These are phyloP conservation scores for Zymoseptoria crescenta DNA, from an alignment of 2,329 filamentous ascomycete genomes.

Conservation along the genomic window DNA sequence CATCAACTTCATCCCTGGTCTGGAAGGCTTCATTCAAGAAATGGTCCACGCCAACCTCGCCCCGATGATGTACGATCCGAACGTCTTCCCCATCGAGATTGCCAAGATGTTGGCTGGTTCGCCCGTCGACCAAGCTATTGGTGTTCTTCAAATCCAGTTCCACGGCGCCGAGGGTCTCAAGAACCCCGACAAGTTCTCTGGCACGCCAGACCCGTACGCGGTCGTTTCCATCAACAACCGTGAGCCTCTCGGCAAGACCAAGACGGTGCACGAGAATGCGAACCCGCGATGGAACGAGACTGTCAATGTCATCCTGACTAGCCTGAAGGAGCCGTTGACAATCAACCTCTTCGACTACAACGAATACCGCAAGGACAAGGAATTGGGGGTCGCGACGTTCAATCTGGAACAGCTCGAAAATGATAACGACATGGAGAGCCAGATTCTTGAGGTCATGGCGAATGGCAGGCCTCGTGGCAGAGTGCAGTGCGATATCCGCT, in stretches of 20 bases:
- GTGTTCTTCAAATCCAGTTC: conserved; percentile 83
- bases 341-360: conserved; percentile 88
- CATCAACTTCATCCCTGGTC: conserved; percentile 95
- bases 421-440: conserved; percentile 69
- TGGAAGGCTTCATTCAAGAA: conserved; percentile 89
- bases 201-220: conserved; percentile 84
- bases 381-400: conserved; percentile 82
- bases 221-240: conserved; percentile 78
- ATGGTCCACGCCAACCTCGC: conserved; percentile 89
- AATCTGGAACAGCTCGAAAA: conserved; percentile 73
- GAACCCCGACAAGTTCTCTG: conserved; percentile 89
- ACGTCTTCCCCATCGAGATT: conserved; percentile 96
- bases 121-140: conserved; percentile 89
- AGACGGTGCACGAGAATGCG: conserved; percentile 73
- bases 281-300: conserved; percentile 96
- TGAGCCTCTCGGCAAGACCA: conserved; percentile 75
- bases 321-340: conserved; percentile 78
- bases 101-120: conserved; percentile 96
- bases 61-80: conserved; percentile 97
- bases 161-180: conserved; percentile 88
- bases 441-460: conserved; percentile 73
- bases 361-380: conserved; percentile 92
- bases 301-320: conserved; percentile 88
- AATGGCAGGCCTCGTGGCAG: conserved; percentile 79
- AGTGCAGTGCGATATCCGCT: conserved; percentile 74